Percentiles rank a stretch among this genome's conserved stretches.
Conservation (phyloP, 345 rosid genomes). For the Microthlaspi erraticum region DNA sequence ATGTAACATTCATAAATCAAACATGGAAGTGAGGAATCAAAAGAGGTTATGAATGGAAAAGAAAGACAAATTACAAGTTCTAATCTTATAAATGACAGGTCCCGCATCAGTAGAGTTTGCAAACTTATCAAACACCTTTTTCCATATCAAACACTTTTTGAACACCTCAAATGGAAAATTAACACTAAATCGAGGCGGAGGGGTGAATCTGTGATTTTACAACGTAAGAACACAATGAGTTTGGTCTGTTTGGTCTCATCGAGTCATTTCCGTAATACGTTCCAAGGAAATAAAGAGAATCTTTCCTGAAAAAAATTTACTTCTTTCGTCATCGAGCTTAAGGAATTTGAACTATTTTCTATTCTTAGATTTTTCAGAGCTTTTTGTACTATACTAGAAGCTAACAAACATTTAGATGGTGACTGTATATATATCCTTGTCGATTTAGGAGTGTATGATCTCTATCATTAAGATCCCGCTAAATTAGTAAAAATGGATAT, state of each 20-base stretch:
- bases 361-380: not conserved
- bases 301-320: not conserved
- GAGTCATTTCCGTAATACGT: conserved; percentile 8
- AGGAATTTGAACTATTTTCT: conserved; percentile 18
- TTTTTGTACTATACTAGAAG: conserved; percentile 25
- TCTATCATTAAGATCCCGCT: conserved; percentile 23
- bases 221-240: not conserved
- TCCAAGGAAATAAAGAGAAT: conserved; percentile 1
- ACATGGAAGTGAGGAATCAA: conserved; percentile 3
- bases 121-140: not conserved
- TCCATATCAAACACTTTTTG: no score
- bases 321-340: conserved; percentile 3
- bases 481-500: conserved; percentile 9
- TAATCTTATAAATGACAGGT: not conserved
- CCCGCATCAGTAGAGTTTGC: not conserved
- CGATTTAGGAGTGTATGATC: conserved; percentile 33
- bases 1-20: not conserved
- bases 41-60: conserved; percentile 1
- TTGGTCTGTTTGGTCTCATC: conserved; percentile 19
- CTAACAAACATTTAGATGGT: conserved; percentile 33
- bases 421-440: conserved; percentile 34
- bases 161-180: not conserved
- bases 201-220: not conserved
- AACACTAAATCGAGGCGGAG: not conserved
- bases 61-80: not conserved